phyloP scores from a whole-genome alignment of 2,329 filamentous ascomycete species.

The Cryphonectria parasitica region DNA sequence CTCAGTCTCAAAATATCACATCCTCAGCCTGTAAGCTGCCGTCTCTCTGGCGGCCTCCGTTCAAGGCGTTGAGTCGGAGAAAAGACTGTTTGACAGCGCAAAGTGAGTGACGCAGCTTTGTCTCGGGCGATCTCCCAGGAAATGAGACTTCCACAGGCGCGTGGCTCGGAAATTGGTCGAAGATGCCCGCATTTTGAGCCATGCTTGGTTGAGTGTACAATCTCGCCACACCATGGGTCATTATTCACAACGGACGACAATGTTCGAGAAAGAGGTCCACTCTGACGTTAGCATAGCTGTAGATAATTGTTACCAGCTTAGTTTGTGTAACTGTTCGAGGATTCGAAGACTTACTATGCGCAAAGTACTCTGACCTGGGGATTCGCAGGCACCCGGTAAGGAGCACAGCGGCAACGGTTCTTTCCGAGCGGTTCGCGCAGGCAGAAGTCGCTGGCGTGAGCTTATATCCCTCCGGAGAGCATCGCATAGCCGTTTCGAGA shows the following conservation, averaged over 20 bases:
- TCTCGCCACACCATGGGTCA: neutral
- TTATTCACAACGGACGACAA: neutral
- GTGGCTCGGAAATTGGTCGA: neutral
- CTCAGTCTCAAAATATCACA: slow-evolving; percentile 1
- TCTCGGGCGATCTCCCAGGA: neutral
- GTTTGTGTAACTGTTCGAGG: neutral
- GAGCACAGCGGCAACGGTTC: neutral
- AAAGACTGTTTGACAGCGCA: neutral
- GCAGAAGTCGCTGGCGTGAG: neutral
- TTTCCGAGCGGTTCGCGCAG: neutral
- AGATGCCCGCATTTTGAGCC: neutral
- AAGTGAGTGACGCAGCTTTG: neutral
- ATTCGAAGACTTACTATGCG: neutral
- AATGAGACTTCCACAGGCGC: neutral
- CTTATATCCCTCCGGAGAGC: neutral
- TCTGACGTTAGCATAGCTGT: neutral
- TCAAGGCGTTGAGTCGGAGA: neutral
- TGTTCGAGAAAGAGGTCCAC: neutral
- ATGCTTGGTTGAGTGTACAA: too few species aligned
- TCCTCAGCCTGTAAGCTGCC: neutral
- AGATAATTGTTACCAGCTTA: neutral
- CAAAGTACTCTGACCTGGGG: neutral
- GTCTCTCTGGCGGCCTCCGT: neutral
- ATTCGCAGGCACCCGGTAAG: neutral
- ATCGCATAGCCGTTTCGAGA: neutral